Evolutionary conservation across 139 green algal genomes (phyloP).

Genomic region (Marvania coccoides): DNA sequence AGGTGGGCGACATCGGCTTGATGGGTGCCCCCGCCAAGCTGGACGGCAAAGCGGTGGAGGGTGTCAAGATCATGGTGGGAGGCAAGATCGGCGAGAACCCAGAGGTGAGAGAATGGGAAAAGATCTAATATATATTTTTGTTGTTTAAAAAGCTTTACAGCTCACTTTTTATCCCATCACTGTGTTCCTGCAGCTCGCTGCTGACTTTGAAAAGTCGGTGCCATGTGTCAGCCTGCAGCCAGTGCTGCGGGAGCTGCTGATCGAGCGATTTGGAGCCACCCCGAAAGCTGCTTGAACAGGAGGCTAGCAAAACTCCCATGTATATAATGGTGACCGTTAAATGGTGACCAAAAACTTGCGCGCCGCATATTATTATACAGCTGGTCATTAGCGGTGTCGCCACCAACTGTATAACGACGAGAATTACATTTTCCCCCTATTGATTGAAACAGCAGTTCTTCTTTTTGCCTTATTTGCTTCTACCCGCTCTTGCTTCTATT

Average conservation of each 20-base stretch:
- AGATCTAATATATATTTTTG: background rate
- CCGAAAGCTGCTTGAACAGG: too few relatives aligned
- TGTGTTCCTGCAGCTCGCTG: conserved; percentile 33
- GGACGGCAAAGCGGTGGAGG: conserved; percentile 82
- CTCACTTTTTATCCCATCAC: background rate
- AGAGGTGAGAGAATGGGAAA: background rate
- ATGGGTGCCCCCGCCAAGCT: conserved; percentile 86
- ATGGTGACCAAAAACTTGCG: too few relatives aligned
- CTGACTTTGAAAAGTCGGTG: conserved; percentile 62
- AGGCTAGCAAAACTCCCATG: too few relatives aligned
- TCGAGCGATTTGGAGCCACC: conserved; percentile 72
- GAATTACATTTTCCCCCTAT: too few relatives aligned
- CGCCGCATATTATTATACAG: too few relatives aligned
- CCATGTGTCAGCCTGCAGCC: conserved; percentile 62
- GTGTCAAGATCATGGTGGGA: conserved; percentile 85
- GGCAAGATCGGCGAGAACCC: conserved; percentile 55
- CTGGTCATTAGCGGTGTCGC: too few relatives aligned
- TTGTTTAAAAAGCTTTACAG: background rate
- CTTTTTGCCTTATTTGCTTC: too few relatives aligned
- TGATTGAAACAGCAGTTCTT: too few relatives aligned
- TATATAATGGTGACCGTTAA: too few relatives aligned
- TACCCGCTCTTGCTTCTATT: too few relatives aligned
- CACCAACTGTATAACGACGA: too few relatives aligned
- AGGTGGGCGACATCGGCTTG: conserved; percentile 90
- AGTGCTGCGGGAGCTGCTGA: conserved; percentile 67